Percentiles rank a stretch among this genome's conserved stretches.
Conservation (phyloP, 306 rosid species). For the Myrica gale region DNA sequence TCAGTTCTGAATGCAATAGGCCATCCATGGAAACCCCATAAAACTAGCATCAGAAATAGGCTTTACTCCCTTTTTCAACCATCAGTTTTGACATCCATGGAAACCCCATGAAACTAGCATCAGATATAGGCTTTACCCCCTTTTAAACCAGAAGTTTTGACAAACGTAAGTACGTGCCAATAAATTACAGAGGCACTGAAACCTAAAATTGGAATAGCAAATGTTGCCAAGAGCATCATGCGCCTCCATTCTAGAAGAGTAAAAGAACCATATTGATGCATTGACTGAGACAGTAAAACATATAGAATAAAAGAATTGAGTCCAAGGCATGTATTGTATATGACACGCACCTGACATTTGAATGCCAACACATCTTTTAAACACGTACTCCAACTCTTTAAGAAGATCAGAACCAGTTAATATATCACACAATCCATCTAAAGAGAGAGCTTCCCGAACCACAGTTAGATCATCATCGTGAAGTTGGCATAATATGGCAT, state of each 20-base stretch:
- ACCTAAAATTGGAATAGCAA: neutral
- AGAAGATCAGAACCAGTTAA: slow-evolving; percentile 53
- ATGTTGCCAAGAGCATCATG: neutral
- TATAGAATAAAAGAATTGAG: neutral
- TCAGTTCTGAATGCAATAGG: neutral
- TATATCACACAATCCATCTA: slow-evolving; percentile 57
- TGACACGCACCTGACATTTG: slow-evolving; percentile 52
- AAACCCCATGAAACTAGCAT: neutral
- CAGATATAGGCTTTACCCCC: neutral
- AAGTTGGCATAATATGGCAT: slow-evolving; percentile 69
- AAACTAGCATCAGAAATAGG: neutral
- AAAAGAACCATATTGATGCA: neutral
- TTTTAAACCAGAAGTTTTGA: neutral
- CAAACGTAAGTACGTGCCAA: neutral
- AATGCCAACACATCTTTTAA: slow-evolving; percentile 56
- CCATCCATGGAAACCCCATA: neutral
- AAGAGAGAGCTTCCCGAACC: slow-evolving; percentile 64
- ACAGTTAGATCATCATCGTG: slow-evolving; percentile 77
- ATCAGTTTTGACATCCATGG: neutral
- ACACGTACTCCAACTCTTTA: slow-evolving; percentile 54
- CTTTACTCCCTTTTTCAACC: neutral
- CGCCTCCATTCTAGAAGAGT: neutral
- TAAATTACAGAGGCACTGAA: neutral
- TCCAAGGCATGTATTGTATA: slow-evolving; percentile 2
- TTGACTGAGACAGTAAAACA: neutral